A percentile compares a stretch with the other conserved stretches of the same genome.
These are phyloP conservation scores for Ophiosphaerella narmari DNA, from an alignment of 2,329 filamentous ascomycete genomes.

Conservation along the genomic window DNA sequence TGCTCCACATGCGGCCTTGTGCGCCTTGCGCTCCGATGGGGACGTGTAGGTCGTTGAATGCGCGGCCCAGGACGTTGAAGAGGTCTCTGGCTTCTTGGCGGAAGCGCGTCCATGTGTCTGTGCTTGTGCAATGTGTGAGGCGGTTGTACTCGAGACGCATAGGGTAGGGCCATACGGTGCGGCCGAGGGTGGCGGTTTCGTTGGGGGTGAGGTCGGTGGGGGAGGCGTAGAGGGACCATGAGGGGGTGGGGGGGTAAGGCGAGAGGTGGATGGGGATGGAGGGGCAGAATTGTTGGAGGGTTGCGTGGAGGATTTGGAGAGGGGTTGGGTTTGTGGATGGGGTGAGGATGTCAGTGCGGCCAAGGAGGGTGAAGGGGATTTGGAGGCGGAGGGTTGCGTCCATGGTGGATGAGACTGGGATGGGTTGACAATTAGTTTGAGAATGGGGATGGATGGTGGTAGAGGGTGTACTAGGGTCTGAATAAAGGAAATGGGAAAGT, in stretches of 20 bases:
- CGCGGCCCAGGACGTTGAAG: neutral
- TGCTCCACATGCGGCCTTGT: neutral
- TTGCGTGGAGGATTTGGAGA: neutral
- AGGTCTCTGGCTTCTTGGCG: neutral
- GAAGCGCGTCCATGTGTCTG: neutral
- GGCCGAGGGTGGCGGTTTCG: neutral
- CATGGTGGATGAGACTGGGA: neutral
- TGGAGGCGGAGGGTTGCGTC: constrained; percentile 2
- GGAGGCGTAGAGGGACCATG: constrained; percentile 6
- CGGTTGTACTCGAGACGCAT: constrained; percentile 1
- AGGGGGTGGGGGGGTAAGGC: neutral
- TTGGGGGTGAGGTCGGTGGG: constrained; percentile 3
- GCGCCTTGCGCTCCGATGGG: neutral
- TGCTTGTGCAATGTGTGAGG: neutral
- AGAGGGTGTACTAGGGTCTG: neutral
- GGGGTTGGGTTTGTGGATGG: neutral
- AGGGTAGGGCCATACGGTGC: constrained; percentile 1
- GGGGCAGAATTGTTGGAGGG: neutral
- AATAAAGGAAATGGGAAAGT: neutral
- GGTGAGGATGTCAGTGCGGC: neutral
- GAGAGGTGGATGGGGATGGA: neutral
- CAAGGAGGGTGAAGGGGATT: constrained; percentile 14
- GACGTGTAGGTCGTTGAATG: neutral
- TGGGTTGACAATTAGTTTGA: neutral
- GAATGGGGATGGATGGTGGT: no score